Conservation (phyloP, 73 alveolate species). For the Tetrahymena borealis region DNA sequence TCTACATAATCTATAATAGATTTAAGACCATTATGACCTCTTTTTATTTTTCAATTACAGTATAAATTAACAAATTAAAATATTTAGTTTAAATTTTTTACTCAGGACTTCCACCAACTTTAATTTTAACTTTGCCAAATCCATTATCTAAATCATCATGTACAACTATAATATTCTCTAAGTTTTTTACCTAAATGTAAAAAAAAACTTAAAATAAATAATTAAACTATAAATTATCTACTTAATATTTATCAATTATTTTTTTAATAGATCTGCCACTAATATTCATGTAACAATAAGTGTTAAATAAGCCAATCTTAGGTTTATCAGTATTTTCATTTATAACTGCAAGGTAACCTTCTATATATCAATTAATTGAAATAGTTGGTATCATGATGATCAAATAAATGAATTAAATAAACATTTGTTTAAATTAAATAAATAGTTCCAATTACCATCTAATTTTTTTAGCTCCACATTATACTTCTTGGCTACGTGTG, state of each 20-base stretch:
- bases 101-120: conserved; percentile 38
- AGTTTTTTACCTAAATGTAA: not conserved
- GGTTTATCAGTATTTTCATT: not conserved
- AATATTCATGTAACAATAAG: conserved; percentile 11
- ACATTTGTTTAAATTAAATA: too few relatives aligned
- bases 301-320: conserved; percentile 7
- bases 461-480: not conserved
- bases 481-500: not conserved
- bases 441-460: not conserved
- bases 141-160: conserved; percentile 26
- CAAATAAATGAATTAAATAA: too few relatives aligned
- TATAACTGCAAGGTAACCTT: not conserved
- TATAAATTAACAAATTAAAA: not conserved
- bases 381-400: too few relatives aligned
- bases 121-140: conserved; percentile 23
- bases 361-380: not conserved
- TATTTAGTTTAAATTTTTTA: not conserved
- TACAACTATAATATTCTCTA: conserved; percentile 5
- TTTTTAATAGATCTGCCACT: conserved; percentile 12
- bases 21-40: conserved; percentile 39
- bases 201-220: not conserved
- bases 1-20: conserved; percentile 21
- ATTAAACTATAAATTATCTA: not conserved
- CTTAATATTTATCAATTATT: not conserved
- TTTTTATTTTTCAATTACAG: not conserved